Evolutionary conservation across 306 rosid genomes (phyloP).

Genomic region (Prunus davidiana): DNA sequence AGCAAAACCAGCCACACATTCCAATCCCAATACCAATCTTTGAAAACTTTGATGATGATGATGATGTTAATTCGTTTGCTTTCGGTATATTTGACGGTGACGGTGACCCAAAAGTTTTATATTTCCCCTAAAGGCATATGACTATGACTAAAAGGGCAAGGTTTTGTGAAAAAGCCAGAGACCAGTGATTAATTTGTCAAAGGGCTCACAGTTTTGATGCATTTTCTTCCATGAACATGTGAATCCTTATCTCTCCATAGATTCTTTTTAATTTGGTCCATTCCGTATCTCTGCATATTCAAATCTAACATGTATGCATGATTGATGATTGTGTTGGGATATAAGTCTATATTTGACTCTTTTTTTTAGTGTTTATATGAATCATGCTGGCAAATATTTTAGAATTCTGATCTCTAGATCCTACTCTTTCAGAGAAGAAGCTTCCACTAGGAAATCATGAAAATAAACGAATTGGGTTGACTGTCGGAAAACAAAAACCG

Average conservation of each 20-base stretch:
- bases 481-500: background rate
- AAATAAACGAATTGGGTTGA: background rate
- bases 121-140: background rate
- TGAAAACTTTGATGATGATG: background rate
- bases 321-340: background rate
- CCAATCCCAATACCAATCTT: background rate
- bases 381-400: too few species aligned
- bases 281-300: background rate
- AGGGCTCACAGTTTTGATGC: background rate
- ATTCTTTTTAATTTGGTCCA: background rate
- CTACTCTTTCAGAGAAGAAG: background rate
- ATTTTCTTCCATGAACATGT: background rate
- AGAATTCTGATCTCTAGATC: background rate
- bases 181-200: slow-evolving; percentile 1
- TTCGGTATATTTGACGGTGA: background rate
- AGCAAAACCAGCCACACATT: background rate
- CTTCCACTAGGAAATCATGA: background rate
- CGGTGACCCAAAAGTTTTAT: background rate
- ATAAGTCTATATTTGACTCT: background rate
- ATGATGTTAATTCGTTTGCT: background rate
- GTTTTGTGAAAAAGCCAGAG: background rate
- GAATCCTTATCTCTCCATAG: background rate
- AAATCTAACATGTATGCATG: background rate
- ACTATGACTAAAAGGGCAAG: background rate
- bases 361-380: too few species aligned